Evolutionary conservation across 2,329 filamentous ascomycete species (phyloP).

Genomic region (Elsinoe ampelina): DNA sequence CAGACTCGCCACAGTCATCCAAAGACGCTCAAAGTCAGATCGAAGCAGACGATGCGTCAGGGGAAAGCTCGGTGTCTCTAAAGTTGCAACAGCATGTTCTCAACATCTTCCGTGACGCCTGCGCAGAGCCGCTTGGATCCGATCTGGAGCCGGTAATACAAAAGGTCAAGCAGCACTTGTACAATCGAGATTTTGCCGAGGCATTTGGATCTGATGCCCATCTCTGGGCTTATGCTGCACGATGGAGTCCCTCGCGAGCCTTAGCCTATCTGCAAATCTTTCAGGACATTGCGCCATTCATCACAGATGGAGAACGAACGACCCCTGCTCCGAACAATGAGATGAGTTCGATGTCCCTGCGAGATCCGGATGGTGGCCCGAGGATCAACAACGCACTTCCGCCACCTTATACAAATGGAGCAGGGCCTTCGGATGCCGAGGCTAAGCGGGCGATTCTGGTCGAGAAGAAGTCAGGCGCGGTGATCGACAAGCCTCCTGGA

Average conservation of each 20-base stretch:
- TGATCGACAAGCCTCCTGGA: background rate
- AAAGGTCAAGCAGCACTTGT: constrained; percentile 76
- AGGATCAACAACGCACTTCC: background rate
- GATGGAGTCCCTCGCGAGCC: constrained; percentile 84
- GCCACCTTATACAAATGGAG: background rate
- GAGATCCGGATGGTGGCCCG: background rate
- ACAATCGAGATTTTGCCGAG: constrained; percentile 68
- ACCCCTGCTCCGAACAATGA: background rate
- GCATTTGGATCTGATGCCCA: constrained; percentile 67
- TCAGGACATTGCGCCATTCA: constrained; percentile 25
- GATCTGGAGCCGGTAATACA: constrained; percentile 54
- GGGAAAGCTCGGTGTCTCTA: constrained; percentile 12
- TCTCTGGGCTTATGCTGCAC: constrained; percentile 72
- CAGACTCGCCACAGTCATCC: constrained; percentile 1
- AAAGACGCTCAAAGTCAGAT: background rate
- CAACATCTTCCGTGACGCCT: constrained; percentile 61
- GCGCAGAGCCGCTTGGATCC: constrained; percentile 39
- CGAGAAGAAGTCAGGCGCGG: background rate
- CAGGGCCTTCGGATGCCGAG: background rate
- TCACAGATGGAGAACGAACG: constrained; percentile 5
- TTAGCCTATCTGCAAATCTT: constrained; percentile 68
- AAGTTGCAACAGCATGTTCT: constrained; percentile 59
- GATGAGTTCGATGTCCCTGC: background rate
- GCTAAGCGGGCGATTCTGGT: background rate
- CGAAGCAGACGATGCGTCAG: background rate